Evolutionary conservation across 2,329 filamentous ascomycete genomes (phyloP).

Genomic region (Colletotrichum acutatum): DNA sequence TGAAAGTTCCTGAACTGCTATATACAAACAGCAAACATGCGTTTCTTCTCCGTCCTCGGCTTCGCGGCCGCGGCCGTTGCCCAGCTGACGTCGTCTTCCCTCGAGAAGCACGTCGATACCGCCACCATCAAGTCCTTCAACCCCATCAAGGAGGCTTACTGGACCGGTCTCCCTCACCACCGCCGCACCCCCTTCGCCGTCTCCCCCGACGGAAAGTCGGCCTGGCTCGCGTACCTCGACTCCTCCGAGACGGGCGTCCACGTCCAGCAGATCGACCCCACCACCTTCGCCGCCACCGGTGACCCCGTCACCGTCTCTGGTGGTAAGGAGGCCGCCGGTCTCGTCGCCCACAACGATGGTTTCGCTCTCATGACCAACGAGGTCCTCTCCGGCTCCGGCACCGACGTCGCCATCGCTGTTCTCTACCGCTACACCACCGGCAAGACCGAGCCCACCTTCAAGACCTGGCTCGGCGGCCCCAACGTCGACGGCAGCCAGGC

Average conservation of each 20-base stretch:
- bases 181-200: constrained; percentile 71
- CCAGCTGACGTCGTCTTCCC: constrained; percentile 39
- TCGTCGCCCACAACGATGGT: constrained; percentile 71
- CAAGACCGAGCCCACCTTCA: constrained; percentile 59
- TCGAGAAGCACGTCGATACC: constrained; percentile 50
- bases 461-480: constrained; percentile 69
- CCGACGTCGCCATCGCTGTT: constrained; percentile 63
- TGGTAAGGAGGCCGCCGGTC: constrained; percentile 68
- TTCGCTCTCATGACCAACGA: constrained; percentile 73
- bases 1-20: constrained; percentile 14
- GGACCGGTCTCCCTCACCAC: constrained; percentile 70
- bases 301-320: constrained; percentile 61
- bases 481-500: constrained; percentile 58
- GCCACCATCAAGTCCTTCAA: constrained; percentile 62
- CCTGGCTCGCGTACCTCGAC: constrained; percentile 71
- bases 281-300: constrained; percentile 64
- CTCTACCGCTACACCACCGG: constrained; percentile 69
- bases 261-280: constrained; percentile 65
- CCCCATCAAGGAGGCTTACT: constrained; percentile 69
- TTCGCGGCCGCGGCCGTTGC: constrained; percentile 32
- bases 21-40: neutral
- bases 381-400: constrained; percentile 59
- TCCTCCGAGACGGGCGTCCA: constrained; percentile 65
- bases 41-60: constrained; percentile 22
- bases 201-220: constrained; percentile 68